Base-by-base conservation (phyloP, 371 early-diverging fungal species). In the Encephalitozoon romaleae region DNA sequence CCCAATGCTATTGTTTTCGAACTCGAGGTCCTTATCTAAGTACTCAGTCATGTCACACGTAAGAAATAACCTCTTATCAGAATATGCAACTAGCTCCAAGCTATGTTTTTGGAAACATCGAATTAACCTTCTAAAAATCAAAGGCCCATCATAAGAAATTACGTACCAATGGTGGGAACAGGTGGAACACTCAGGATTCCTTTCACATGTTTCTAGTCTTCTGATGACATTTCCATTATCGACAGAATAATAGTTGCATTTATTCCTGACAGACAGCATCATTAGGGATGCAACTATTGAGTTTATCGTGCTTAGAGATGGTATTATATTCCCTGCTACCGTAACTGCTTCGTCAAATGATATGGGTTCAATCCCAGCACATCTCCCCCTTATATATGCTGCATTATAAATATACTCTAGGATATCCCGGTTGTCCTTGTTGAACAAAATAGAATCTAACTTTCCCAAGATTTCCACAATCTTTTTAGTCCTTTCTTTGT, bases 261-360 rank as follows among this genome's bases (percentile, higher is more conserved):
- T 68, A 9, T 63, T 75, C 34, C 38, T 42, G n/a, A n/a, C 53
- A 26, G 55, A 63, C 84, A 92, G 87, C 9, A 93, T 90, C 78
- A 85, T 82, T 9, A 81, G 42, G 9, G 78, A 72, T 39, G 78
- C 80, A 26, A 85, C 41, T 41, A 85, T 80, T 12, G 81, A 49
- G 51, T 85, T 85, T 28, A 81, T 81, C 8, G 84, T 83, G 55
- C 79, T 78, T 47, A 85, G 39, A 12, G 82, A 78, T 9, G 85
- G 85, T 6, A 85, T 65, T 32, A 82, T 85, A 25, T 72, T 78
- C 26, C 76, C 70, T 18, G 77, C 23, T n/a, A 82, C 77, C 4
- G 70, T 70, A 65, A 73, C 30, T 18, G 80, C 70, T 9, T 77
- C 70, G 21, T 71, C 43, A 45, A 65, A 71, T 18, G 41, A 9